These are phyloP conservation scores for Jamesozyma spencerorum DNA, from an alignment of 805 yeast species.

Conservation along the genomic window DNA sequence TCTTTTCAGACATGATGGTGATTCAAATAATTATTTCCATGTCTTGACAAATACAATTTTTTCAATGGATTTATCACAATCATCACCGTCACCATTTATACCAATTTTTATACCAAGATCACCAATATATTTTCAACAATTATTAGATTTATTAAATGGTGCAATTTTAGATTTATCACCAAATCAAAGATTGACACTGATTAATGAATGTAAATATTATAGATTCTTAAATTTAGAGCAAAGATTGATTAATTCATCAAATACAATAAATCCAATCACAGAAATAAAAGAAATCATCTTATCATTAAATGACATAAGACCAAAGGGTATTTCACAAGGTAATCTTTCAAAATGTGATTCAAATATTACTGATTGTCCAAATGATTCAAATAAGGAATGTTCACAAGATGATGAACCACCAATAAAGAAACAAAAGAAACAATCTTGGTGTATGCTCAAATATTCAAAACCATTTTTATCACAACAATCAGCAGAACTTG, in stretches of 20 bases:
- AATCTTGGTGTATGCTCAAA: conserved; percentile 14
- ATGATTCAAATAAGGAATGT: not conserved
- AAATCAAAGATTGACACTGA: conserved; percentile 44
- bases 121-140: conserved; percentile 42
- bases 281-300: conserved; percentile 47
- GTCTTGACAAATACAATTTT: conserved; percentile 46
- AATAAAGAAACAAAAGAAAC: not conserved
- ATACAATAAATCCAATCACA: conserved; percentile 6
- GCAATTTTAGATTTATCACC: conserved; percentile 41
- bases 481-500: conserved; percentile 26
- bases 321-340: conserved; percentile 1
- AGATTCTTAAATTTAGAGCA: conserved; percentile 69
- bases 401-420: not conserved
- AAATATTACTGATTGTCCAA: conserved; percentile 31
- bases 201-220: conserved; percentile 67
- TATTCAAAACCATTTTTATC: conserved; percentile 42
- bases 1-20: conserved; percentile 51
- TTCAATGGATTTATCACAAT: conserved; percentile 20
- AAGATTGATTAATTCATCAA: conserved; percentile 18
- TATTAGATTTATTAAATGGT: conserved; percentile 50
- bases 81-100: conserved; percentile 50
- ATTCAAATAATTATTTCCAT: conserved; percentile 67
- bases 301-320: conserved; percentile 32
- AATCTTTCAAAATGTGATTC: conserved; percentile 31
- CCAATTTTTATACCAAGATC: conserved; percentile 46